Percentiles rank a stretch among this genome's conserved stretches.
Evolutionary conservation across 441 rosid genomes (phyloP).

Genomic region (Gossypium schwendimanii): DNA sequence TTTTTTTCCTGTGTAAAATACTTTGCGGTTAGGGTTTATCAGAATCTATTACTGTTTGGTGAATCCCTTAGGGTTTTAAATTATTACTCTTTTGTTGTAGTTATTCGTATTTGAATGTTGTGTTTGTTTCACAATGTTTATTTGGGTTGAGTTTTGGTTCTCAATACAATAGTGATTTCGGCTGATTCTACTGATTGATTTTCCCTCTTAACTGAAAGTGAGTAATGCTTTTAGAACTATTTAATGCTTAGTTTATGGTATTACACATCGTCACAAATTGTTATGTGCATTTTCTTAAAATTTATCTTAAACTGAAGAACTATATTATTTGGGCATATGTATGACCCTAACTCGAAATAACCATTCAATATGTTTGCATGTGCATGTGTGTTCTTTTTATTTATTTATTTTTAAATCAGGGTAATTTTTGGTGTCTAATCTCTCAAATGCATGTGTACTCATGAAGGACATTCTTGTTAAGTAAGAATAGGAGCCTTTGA

Average conservation of each 20-base stretch:
- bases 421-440: not conserved
- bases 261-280: not conserved
- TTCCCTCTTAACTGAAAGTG: not conserved
- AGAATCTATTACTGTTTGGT: not conserved
- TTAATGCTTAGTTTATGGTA: not conserved
- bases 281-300: not conserved
- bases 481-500: not conserved
- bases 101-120: not conserved
- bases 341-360: not conserved
- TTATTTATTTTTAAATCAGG: not conserved
- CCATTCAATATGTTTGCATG: not conserved
- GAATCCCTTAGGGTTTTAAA: not conserved
- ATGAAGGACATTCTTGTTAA: not conserved
- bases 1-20: not conserved
- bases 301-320: not conserved
- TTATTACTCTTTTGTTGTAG: not conserved
- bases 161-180: not conserved
- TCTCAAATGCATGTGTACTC: not conserved
- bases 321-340: not conserved
- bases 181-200: slow-evolving; percentile 1
- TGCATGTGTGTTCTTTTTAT: not conserved
- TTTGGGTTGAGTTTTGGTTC: not conserved
- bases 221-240: not conserved
- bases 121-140: not conserved
- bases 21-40: slow-evolving; percentile 1